Evolutionary conservation across 2,329 filamentous ascomycete species (phyloP).

Genomic region (Aureobasidium vineae): DNA sequence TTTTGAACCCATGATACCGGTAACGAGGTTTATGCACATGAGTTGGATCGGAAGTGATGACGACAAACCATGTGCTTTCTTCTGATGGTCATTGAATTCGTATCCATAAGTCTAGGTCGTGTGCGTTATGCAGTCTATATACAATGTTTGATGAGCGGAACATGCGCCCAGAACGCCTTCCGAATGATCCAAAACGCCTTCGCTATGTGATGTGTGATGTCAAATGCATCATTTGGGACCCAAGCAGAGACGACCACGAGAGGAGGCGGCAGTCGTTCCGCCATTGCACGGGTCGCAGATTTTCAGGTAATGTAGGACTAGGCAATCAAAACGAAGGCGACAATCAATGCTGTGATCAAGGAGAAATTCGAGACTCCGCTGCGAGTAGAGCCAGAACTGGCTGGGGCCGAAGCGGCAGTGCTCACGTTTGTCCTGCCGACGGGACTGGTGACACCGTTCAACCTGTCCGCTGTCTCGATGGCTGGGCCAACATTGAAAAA

Average conservation of each 20-base stretch:
- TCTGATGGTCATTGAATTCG: background rate
- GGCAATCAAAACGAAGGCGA: slow-evolving; percentile 11
- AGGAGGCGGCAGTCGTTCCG: background rate
- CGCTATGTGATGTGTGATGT: slow-evolving; percentile 13
- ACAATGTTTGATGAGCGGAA: background rate
- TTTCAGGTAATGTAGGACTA: background rate
- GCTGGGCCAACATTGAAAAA: slow-evolving; percentile 73
- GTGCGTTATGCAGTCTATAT: slow-evolving; percentile 20
- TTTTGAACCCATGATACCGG: background rate
- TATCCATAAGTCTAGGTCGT: slow-evolving; percentile 19
- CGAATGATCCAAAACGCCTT: slow-evolving; percentile 1
- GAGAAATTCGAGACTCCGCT: background rate
- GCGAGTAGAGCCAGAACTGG: slow-evolving; percentile 20
- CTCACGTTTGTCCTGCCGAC: slow-evolving; percentile 44
- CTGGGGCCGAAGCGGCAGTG: slow-evolving; percentile 16
- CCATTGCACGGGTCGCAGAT: background rate
- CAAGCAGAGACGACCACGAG: too few species aligned
- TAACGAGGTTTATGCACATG: background rate
- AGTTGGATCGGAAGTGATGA: background rate
- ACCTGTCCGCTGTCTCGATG: slow-evolving; percentile 64
- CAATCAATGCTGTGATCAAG: slow-evolving; percentile 9
- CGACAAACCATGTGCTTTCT: background rate
- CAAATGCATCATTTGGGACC: background rate
- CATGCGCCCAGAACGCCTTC: background rate
- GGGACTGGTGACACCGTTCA: slow-evolving; percentile 58